phyloP scores from a whole-genome alignment of 441 rosid genomes.

The Aquilaria agallochum region DNA sequence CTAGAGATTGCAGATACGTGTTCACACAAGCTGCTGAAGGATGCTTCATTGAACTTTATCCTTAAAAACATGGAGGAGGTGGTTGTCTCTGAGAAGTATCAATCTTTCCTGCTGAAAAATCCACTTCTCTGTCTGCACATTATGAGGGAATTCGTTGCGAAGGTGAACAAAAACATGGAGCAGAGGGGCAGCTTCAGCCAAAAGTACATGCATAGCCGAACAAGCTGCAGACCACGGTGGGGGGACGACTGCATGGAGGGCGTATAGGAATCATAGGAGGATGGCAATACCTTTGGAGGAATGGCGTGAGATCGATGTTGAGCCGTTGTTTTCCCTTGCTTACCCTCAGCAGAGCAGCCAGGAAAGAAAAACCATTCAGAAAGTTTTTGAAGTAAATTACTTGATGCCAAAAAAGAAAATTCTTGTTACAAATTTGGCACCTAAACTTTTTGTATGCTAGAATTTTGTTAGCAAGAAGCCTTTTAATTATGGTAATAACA shows the following conservation, averaged over 20 bases:
- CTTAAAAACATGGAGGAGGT: slow-evolving; percentile 57
- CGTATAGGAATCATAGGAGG: too few relatives aligned
- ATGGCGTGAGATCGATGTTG: slow-evolving; percentile 79
- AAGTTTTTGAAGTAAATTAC: too few relatives aligned
- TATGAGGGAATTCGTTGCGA: slow-evolving; percentile 43
- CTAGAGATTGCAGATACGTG: slow-evolving; percentile 57
- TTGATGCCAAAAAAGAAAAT: slow-evolving; percentile 6
- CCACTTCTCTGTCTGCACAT: slow-evolving; percentile 54
- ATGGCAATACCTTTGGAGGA: slow-evolving; percentile 7
- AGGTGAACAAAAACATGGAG: too few relatives aligned
- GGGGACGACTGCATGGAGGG: too few relatives aligned
- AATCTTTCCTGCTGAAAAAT: slow-evolving; percentile 39
- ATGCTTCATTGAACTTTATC: slow-evolving; percentile 36
- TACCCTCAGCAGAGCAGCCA: slow-evolving; percentile 41
- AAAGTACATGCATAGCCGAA: too few relatives aligned
- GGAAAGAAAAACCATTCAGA: too few relatives aligned
- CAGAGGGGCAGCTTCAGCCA: too few relatives aligned
- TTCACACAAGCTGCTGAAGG: slow-evolving; percentile 37
- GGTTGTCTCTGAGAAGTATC: slow-evolving; percentile 45
- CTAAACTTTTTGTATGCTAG: too few relatives aligned
- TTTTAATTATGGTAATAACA: too few relatives aligned
- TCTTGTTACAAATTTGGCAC: background rate
- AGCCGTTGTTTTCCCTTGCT: slow-evolving; percentile 71
- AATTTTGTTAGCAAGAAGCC: too few relatives aligned
- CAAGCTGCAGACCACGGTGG: too few relatives aligned